Evolutionary conservation across 148 eudicot species (phyloP).

Genomic region (Rhododendron griersonianum): DNA sequence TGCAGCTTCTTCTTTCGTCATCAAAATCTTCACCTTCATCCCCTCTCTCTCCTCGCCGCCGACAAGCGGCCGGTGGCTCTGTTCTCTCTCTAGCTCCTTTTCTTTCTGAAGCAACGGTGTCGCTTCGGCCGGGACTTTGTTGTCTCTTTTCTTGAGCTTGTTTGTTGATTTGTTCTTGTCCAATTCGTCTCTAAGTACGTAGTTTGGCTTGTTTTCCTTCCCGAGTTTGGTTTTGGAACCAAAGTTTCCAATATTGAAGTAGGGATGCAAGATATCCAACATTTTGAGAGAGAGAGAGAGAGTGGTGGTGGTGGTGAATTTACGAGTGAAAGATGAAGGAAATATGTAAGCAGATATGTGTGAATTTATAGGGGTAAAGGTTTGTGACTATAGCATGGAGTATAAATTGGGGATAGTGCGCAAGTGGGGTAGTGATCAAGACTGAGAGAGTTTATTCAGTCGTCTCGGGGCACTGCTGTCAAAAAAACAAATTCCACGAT

Average conservation of each 20-base stretch:
- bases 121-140: not conserved
- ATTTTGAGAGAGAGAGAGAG: not conserved
- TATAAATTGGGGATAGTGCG: no score
- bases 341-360: no score
- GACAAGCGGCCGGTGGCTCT: not conserved
- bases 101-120: not conserved
- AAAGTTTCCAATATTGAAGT: not conserved
- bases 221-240: not conserved
- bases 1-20: slow-evolving; percentile 52
- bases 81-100: not conserved
- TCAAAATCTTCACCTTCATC: slow-evolving; percentile 37
- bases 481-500: no score
- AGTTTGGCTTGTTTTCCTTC: not conserved
- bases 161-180: not conserved
- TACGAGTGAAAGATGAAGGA: no score
- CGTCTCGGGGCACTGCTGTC: no score
- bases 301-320: no score
- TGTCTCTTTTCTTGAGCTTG: not conserved
- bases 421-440: no score
- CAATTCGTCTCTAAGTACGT: slow-evolving; percentile 1
- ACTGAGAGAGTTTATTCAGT: no score
- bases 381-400: no score
- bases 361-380: no score
- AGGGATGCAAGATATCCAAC: not conserved
- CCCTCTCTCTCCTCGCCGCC: not conserved